Evolutionary conservation across 495 filamentous ascomycete species (phyloP).

Genomic region (Aspergillus egyptiacus): DNA sequence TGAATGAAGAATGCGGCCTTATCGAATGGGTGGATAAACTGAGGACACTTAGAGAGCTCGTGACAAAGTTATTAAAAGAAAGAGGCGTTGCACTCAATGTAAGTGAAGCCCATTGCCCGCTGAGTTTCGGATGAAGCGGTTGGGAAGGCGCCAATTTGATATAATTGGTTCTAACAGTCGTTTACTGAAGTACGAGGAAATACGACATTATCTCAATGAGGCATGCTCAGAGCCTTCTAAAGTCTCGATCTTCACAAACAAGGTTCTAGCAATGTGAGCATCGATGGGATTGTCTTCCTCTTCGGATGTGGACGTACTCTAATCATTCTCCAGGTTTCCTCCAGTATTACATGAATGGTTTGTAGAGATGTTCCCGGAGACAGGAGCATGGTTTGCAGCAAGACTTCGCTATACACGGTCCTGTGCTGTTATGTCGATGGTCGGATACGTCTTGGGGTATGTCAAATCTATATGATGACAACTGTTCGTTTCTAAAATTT

Average conservation of each 20-base stretch:
- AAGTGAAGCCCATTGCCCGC: too few species aligned
- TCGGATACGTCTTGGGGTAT: constrained; percentile 82
- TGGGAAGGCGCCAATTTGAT: too few species aligned
- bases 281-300: neutral
- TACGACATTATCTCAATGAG: constrained; percentile 52
- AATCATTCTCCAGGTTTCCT: constrained; percentile 51
- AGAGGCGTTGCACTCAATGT: constrained; percentile 56
- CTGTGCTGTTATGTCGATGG: constrained; percentile 96
- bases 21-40: constrained; percentile 99
- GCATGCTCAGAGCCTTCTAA: constrained; percentile 50
- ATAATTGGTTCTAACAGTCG: neutral
- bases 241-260: constrained; percentile 61
- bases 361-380: constrained; percentile 86
- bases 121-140: too few species aligned
- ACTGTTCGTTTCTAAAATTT: neutral
- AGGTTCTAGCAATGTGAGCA: constrained; percentile 47
- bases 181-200: constrained; percentile 47
- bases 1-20: constrained; percentile 96
- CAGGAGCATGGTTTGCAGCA: constrained; percentile 84
- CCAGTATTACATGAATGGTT: constrained; percentile 92
- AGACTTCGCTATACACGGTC: constrained; percentile 89
- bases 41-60: constrained; percentile 86
- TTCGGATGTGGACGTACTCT: constrained; percentile 1
- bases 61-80: constrained; percentile 69
- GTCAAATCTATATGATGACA: constrained; percentile 7